Conservation (phyloP, 768 basidiomycete species). For the Filobasidium wieringae region DNA sequence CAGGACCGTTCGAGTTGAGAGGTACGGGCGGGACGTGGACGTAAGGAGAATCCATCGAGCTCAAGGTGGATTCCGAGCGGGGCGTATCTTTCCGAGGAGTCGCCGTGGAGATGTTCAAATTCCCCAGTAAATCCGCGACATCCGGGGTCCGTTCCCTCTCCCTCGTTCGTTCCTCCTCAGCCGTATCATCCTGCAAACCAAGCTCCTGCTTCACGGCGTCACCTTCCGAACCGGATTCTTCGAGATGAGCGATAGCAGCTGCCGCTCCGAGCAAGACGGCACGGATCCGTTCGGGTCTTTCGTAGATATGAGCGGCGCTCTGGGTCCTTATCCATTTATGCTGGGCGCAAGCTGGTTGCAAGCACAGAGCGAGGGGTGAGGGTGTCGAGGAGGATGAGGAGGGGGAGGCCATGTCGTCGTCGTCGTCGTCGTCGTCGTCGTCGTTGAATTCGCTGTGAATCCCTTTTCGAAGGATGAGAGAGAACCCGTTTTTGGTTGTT, state of each 20-base stretch:
- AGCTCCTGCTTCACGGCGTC: not conserved
- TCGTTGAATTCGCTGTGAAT: no score
- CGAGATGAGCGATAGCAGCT: constrained; percentile 62
- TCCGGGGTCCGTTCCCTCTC: constrained; percentile 7
- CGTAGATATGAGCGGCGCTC: constrained; percentile 66
- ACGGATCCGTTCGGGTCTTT: constrained; percentile 75
- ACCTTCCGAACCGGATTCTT: constrained; percentile 37
- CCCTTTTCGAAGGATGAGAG: no score
- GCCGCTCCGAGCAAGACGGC: constrained; percentile 74
- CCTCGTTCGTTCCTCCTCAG: not conserved
- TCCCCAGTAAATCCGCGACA: constrained; percentile 1
- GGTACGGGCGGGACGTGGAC: not conserved
- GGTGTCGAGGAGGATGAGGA: no score
- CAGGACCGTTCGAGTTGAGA: no score
- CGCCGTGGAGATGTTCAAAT: not conserved
- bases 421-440: no score
- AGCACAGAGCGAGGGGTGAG: constrained; percentile 30
- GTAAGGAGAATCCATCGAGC: not conserved
- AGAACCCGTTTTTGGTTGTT: no score
- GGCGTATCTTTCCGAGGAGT: not conserved
- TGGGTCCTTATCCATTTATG: constrained; percentile 59
- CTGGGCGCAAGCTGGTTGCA: constrained; percentile 38
- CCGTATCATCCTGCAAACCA: not conserved
- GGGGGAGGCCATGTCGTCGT: no score
- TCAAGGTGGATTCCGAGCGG: not conserved